Base-by-base conservation (phyloP, 306 rosid species). In the Trifolium fragiferum region DNA sequence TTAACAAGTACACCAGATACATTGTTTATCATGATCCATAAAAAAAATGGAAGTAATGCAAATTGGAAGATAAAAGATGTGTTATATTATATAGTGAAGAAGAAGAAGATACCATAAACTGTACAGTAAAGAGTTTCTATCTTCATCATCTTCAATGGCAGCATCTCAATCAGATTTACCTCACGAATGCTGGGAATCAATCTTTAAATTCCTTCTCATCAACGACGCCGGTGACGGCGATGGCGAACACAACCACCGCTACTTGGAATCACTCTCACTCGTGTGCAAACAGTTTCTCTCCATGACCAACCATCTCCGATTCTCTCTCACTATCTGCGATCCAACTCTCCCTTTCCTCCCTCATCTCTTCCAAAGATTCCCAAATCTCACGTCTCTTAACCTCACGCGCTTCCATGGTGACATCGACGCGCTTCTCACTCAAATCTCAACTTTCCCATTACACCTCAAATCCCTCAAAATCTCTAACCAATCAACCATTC, bases 131-230 rank as follows among this genome's bases (percentile, higher is more conserved):
- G n/a, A n/a, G n/a, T n/a, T n/a, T n/a, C n/a, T n/a, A n/a, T n/a
- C n/a, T n/a, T n/a, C n/a, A n/a, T n/a, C n/a, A n/a, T n/a, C n/a
- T n/a, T n/a, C n/a, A n/a, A 25, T 25, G 30, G 30, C 30, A 25
- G 30, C 30, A 25, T 3, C 30, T 1, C 30, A 33, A 33, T 33
- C n/a, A n/a, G n/a, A n/a, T n/a, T n/a, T n/a, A n/a, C 82, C 87
- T 3, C 84, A 72, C 10, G 93, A 90, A 61, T 90, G 96, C 81
- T 93, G 92, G 97, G 92, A 89, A 82, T 37, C 44, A 54, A 63
- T 93, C 7, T 73, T 90, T 63, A 51, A 46, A 50, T 82, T 78
- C 70, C 21, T 60, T 5, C 1, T 51, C 35, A 6, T 1, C 37
- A n/a, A 30, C 66, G 11, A 32, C 41, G 16, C 2, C 66, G 19